Evolutionary conservation across 495 filamentous ascomycete species (phyloP).

Genomic region (Xylaria flabelliformis): DNA sequence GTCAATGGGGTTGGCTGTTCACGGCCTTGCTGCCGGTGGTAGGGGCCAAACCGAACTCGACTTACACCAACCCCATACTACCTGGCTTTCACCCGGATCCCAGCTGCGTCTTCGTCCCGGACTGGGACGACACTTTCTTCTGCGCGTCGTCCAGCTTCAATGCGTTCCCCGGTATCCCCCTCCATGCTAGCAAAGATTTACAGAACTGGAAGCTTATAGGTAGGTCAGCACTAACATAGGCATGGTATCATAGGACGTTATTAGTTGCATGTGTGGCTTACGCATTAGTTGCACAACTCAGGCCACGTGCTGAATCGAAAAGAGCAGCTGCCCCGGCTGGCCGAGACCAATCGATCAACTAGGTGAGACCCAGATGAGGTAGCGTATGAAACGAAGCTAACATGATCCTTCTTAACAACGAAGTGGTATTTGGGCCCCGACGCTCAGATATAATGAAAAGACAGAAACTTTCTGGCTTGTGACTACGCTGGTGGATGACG

Average conservation of each 20-base stretch:
- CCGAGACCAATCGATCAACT: constrained; percentile 52
- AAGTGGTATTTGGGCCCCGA: constrained; percentile 53
- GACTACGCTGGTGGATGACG: constrained; percentile 52
- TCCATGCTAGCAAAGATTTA: constrained; percentile 60
- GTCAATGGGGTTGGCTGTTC: constrained; percentile 2
- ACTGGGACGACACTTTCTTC: constrained; percentile 59
- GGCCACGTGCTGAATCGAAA: constrained; percentile 49
- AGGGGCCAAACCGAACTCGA: constrained; percentile 36
- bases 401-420: not conserved
- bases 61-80: constrained; percentile 58
- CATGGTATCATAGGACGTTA: not conserved
- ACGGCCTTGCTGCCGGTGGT: constrained; percentile 14
- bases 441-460: constrained; percentile 44
- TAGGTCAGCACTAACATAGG: not conserved
- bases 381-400: not conserved
- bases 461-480: constrained; percentile 48
- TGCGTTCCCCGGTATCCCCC: constrained; percentile 59
- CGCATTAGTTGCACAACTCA: constrained; percentile 22
- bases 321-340: constrained; percentile 49
- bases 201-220: constrained; percentile 58
- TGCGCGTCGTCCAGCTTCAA: constrained; percentile 62
- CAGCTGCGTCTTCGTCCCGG: constrained; percentile 57
- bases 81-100: constrained; percentile 65
- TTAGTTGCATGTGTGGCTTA: not conserved
- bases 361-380: constrained; percentile 34